These are phyloP conservation scores for Leccinum solheimii DNA, from an alignment of 1,284 basidiomycete species.

Conservation along the genomic window DNA sequence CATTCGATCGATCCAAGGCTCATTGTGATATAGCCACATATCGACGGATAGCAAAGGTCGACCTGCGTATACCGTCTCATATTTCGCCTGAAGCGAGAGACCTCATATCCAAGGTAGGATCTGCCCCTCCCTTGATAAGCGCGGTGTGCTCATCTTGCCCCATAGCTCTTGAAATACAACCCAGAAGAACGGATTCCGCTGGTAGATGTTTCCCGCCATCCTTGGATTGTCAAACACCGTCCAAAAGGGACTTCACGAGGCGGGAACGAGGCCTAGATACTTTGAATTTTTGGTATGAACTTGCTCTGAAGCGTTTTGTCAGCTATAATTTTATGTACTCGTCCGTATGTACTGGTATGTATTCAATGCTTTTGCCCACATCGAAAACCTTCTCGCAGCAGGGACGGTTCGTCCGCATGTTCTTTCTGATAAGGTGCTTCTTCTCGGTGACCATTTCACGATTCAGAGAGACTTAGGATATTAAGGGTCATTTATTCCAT, in stretches of 20 bases:
- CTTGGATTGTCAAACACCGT: conserved; percentile 89
- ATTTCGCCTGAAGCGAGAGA: conserved; percentile 70
- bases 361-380: background rate
- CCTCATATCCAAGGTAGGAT: conserved; percentile 56
- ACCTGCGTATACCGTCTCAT: conserved; percentile 72
- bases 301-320: conserved; percentile 1
- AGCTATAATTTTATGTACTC: conserved; percentile 18
- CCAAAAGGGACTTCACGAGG: conserved; percentile 39
- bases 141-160: conserved; percentile 18
- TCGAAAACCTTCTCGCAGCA: background rate
- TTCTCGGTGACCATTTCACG: background rate
- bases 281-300: background rate
- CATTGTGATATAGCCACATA: conserved; percentile 68
- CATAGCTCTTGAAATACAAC: conserved; percentile 86
- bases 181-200: conserved; percentile 84
- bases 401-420: background rate
- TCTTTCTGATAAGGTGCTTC: background rate
- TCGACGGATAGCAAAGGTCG: conserved; percentile 79
- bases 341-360: conserved; percentile 15
- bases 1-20: background rate
- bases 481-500: conserved; percentile 25
- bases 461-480: conserved; percentile 1
- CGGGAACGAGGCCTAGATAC: conserved; percentile 23
- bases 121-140: conserved; percentile 20
- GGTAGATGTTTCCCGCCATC: conserved; percentile 79